Conservation (phyloP, 495 filamentous ascomycete species). For the Sphaerosporella brunnea region DNA sequence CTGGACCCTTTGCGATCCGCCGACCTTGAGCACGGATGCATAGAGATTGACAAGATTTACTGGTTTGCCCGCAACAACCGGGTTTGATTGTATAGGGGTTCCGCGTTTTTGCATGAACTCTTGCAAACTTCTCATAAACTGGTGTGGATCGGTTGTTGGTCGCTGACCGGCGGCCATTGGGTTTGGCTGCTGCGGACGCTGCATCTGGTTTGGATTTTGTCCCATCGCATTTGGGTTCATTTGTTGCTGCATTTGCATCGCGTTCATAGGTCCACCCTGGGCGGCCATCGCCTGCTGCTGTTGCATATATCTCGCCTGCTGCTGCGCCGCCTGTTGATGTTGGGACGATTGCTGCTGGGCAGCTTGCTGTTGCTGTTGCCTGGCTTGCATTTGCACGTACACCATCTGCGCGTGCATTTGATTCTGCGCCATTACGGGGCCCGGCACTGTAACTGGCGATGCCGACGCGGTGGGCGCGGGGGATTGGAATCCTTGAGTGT, state of each 20-base stretch:
- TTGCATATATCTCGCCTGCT: conserved; percentile 41
- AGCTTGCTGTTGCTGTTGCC: conserved; percentile 36
- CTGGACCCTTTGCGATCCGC: conserved; percentile 59
- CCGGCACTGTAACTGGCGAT: conserved; percentile 14
- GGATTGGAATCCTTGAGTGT: conserved; percentile 34
- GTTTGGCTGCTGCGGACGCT: neutral
- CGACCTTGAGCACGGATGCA: conserved; percentile 51
- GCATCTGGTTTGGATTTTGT: conserved; percentile 9
- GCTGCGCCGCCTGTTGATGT: conserved; percentile 33
- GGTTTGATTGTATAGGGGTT: conserved; percentile 50
- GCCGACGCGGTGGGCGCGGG: conserved; percentile 31
- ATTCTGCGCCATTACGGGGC: conserved; percentile 27
- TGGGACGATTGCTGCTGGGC: conserved; percentile 43
- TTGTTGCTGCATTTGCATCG: conserved; percentile 28
- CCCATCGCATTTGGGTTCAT: conserved; percentile 19
- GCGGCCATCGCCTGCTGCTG: conserved; percentile 13
- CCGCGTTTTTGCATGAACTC: conserved; percentile 53
- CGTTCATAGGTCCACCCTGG: conserved; percentile 35
- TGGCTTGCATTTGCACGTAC: conserved; percentile 30
- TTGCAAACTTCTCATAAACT: conserved; percentile 57
- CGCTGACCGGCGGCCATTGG: conserved; percentile 11
- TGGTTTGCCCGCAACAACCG: conserved; percentile 48
- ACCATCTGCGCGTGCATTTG: conserved; percentile 30
- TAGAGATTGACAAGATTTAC: conserved; percentile 62
- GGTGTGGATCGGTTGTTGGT: conserved; percentile 37